Percentiles rank a stretch among this genome's conserved stretches.
Evolutionary conservation across 805 yeast genomes (phyloP).

Genomic region (Lachancea lanzarotensis): DNA sequence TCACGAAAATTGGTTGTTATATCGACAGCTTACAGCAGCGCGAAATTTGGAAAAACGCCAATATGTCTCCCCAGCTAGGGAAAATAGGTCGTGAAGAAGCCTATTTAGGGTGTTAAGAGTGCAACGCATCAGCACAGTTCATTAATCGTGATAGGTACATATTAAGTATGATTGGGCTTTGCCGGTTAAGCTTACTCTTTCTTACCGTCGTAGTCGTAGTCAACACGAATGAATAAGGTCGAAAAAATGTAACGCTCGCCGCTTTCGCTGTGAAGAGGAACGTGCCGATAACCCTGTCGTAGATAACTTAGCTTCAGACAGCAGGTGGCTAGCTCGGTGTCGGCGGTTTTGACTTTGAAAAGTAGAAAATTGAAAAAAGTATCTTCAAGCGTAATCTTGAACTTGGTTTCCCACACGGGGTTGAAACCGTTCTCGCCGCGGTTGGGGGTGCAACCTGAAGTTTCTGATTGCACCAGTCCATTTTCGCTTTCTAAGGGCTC

Average conservation of each 20-base stretch:
- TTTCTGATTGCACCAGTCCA: conserved; percentile 15
- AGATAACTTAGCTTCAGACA: conserved; percentile 57
- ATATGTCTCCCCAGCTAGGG: background rate
- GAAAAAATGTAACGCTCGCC: conserved; percentile 75
- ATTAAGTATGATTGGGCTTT: no score
- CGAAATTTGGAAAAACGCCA: conserved; percentile 3
- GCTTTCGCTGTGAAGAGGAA: conserved; percentile 65
- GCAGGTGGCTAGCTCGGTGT: conserved; percentile 47
- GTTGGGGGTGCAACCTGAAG: conserved; percentile 21
- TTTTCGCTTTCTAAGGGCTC: conserved; percentile 21
- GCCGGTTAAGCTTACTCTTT: no score
- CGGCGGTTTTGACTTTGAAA: conserved; percentile 43
- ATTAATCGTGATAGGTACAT: no score
- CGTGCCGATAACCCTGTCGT: conserved; percentile 74
- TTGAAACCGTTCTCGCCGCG: conserved; percentile 74
- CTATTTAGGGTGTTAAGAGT: no score
- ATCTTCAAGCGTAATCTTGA: conserved; percentile 37
- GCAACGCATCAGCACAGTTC: no score
- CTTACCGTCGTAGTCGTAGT: conserved; percentile 2
- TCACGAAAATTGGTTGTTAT: conserved; percentile 2
- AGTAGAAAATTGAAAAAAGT: conserved; percentile 48
- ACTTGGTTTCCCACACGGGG: conserved; percentile 68
- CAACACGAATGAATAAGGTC: conserved; percentile 39
- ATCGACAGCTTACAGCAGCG: background rate
- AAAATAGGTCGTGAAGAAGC: background rate